These are phyloP conservation scores for Leccinellum luteum DNA, from an alignment of 768 basidiomycete genomes.

Conservation along the genomic window DNA sequence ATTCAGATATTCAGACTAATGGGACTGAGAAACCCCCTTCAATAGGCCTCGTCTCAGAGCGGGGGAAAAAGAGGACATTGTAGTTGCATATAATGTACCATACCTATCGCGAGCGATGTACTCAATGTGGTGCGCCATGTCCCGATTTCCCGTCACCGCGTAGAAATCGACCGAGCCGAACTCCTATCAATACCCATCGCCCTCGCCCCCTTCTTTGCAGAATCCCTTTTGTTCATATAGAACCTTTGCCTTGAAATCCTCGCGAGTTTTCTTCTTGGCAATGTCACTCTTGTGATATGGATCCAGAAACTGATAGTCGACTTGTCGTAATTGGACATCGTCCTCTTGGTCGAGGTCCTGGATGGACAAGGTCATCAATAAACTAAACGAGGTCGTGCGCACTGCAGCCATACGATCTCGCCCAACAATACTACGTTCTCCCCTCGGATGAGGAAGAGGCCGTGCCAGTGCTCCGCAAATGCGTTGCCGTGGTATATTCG, in stretches of 20 bases:
- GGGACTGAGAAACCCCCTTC: constrained; percentile 39
- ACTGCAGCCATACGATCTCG: constrained; percentile 74
- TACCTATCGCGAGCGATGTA: constrained; percentile 23
- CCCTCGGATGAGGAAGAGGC: constrained; percentile 92
- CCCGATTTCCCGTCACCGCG: constrained; percentile 3
- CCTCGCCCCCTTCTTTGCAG: constrained; percentile 93
- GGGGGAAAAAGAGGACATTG: constrained; percentile 56
- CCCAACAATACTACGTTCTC: constrained; percentile 98
- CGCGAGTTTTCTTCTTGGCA: constrained; percentile 73
- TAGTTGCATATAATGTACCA: constrained; percentile 20
- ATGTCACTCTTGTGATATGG: constrained; percentile 72
- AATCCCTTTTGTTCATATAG: constrained; percentile 86
- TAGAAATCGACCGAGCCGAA: constrained; percentile 11
- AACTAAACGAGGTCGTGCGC: constrained; percentile 2
- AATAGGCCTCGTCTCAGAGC: constrained; percentile 48
- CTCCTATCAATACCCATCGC: constrained; percentile 77
- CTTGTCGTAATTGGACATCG: constrained; percentile 73
- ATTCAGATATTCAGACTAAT: constrained; percentile 41
- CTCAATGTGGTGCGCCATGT: constrained; percentile 15
- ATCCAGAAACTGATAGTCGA: constrained; percentile 67
- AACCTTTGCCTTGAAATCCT: constrained; percentile 79
- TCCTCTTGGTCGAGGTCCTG: constrained; percentile 95
- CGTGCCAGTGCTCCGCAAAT: constrained; percentile 85
- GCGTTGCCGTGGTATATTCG: constrained; percentile 87
- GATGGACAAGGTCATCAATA: constrained; percentile 2